Base-by-base conservation (phyloP, 495 filamentous ascomycete genomes). In the Neurospora cerealis region DNA sequence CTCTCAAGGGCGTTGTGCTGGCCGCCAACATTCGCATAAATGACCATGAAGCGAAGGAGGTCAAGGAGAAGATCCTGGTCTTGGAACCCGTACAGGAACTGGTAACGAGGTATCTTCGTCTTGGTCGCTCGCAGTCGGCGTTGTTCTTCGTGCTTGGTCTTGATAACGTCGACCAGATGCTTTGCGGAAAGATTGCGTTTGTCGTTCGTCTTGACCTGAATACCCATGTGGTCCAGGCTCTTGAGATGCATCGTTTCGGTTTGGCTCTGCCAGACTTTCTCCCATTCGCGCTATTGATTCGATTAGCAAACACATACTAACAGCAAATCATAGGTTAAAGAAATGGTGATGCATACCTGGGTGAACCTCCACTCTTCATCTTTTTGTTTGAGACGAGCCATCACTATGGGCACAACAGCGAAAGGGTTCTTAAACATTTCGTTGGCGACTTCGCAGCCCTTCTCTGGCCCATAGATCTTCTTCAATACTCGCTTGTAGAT, bases 401-500 rank as follows among this genome's bases (percentile, higher is more conserved):
- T 85, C 21, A 99, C 89, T 42, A 97, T 88, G 0, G 96, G 95
- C 5, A 98, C 87, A 9, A 97, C 94, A 28, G 89, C 88, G 75
- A 89, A 92, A 15, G 96, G 96, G 39, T 91, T 86, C 48, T 86
- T 88, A 76, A 96, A 93, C 83, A 99, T 89, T 77, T 94, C 90
- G 34, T 88, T 88, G 34, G 96, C 92, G 41, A 98, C 93, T 72
- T 91, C 89, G 40, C 91, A 87, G 15, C 95, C 96, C 73, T 89
- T 91, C 60, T 96, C 92, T 13, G 89, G 86, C 37, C 94, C 94
- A 77, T 98, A 99, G n/a, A 99, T 92, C 84, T 99, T 99, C 88
- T 97, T 97, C 74, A 98, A 91, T 4, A 98, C 92, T 5, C 96
- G 91, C 83, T 96, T 93, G 81, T 97, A 97, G 78, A 99, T 98